Conservation (phyloP, 2,329 filamentous ascomycete genomes). For the Penicillium capsulatum region DNA sequence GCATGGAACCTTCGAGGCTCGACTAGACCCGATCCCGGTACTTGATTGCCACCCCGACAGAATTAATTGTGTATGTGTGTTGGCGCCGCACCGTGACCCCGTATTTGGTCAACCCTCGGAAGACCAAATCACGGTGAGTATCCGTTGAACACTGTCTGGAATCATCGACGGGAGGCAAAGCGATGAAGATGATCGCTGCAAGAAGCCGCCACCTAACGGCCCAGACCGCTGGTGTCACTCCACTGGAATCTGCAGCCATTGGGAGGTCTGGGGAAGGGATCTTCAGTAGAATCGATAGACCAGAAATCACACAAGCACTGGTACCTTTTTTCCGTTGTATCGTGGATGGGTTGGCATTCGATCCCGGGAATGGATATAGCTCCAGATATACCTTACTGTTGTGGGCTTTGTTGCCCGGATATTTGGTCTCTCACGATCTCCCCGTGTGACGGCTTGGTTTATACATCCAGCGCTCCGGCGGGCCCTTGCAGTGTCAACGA, state of each 20-base stretch:
- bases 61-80: too few relatives aligned
- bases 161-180: slow-evolving; percentile 2
- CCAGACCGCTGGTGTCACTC: slow-evolving; percentile 24
- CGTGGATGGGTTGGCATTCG: too few relatives aligned
- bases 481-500: slow-evolving; percentile 22
- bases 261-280: slow-evolving; percentile 13
- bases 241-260: slow-evolving; percentile 12
- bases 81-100: too few relatives aligned
- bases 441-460: slow-evolving; percentile 18
- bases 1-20: too few relatives aligned
- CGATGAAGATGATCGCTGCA: slow-evolving; percentile 18
- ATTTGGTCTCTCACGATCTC: not conserved
- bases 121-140: slow-evolving; percentile 4
- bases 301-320: not conserved
- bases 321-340: too few relatives aligned
- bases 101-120: too few relatives aligned
- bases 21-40: too few relatives aligned
- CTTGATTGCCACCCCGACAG: slow-evolving; percentile 1
- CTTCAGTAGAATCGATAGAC: slow-evolving; percentile 2
- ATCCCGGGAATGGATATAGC: too few relatives aligned
- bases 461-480: slow-evolving; percentile 21
- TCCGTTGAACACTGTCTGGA: slow-evolving; percentile 2
- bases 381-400: too few relatives aligned
- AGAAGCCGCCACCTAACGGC: slow-evolving; percentile 17
- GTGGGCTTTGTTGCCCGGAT: too few relatives aligned